Conservation (phyloP, 805 yeast genomes). For the Sungouiella blattae region DNA sequence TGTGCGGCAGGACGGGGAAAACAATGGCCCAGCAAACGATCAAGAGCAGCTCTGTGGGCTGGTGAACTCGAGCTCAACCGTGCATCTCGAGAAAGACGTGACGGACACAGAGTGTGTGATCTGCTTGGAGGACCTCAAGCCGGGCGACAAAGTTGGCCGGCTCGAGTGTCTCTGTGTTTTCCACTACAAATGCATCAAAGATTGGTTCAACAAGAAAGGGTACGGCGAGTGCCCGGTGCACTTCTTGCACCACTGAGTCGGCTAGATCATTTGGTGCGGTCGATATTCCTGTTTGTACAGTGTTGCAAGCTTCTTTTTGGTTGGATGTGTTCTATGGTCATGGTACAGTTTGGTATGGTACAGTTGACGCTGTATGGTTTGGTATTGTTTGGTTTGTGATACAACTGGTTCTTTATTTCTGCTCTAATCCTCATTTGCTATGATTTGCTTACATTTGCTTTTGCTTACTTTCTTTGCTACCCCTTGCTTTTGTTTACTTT, state of each 20-base stretch:
- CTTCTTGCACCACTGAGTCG: constrained; percentile 30
- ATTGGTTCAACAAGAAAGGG: constrained; percentile 87
- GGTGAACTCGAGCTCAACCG: constrained; percentile 8
- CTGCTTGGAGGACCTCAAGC: constrained; percentile 82
- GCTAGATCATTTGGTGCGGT: neutral
- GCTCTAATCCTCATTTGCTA: neutral
- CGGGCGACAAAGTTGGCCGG: constrained; percentile 88
- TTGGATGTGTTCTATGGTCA: neutral
- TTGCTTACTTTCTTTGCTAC: neutral
- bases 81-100: constrained; percentile 16
- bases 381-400: neutral
- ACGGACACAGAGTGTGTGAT: constrained; percentile 81
- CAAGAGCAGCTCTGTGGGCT: constrained; percentile 12
- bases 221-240: constrained; percentile 87
- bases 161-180: constrained; percentile 92
- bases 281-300: neutral
- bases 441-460: neutral
- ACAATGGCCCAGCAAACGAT: no score
- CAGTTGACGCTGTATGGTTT: no score
- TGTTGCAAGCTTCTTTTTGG: neutral
- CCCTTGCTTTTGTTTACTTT: neutral
- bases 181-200: constrained; percentile 85
- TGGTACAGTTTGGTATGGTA: neutral
- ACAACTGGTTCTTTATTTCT: neutral
- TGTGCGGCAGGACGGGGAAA: constrained; percentile 12